Conservation (phyloP, 805 yeast genomes). For the Teunomyces gatunensis region DNA sequence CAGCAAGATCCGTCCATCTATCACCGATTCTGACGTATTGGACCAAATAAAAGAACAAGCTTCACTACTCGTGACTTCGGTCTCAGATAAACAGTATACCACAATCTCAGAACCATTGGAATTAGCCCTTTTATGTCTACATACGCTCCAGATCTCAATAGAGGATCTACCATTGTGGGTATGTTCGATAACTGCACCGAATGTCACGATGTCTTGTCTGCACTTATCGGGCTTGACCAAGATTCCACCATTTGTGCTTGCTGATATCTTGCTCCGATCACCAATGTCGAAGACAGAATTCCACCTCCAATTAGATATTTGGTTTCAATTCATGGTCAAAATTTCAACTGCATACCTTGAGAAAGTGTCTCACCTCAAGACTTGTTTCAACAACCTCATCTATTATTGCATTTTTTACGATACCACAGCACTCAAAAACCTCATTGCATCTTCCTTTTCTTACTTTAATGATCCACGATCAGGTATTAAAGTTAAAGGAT, state of each 20-base stretch:
- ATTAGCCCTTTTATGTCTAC: slow-evolving; percentile 2
- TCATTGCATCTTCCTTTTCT: slow-evolving; percentile 17
- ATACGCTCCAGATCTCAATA: not conserved
- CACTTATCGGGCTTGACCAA: slow-evolving; percentile 24
- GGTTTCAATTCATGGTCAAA: slow-evolving; percentile 25
- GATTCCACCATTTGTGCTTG: slow-evolving; percentile 39
- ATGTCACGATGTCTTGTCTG: slow-evolving; percentile 31
- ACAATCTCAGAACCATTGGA: not conserved
- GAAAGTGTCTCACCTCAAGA: slow-evolving; percentile 16
- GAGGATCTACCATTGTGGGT: slow-evolving; percentile 26
- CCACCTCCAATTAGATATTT: slow-evolving; percentile 34
- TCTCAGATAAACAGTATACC: slow-evolving; percentile 1
- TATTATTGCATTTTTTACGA: slow-evolving; percentile 27
- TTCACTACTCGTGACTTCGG: not conserved
- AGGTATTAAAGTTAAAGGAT: slow-evolving; percentile 19
- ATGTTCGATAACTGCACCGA: slow-evolving; percentile 27
- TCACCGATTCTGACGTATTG: not conserved
- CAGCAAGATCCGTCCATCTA: not conserved
- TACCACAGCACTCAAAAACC: slow-evolving; percentile 16
- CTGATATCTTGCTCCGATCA: slow-evolving; percentile 38
- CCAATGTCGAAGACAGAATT: slow-evolving; percentile 32
- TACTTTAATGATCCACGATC: slow-evolving; percentile 16
- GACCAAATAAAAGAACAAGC: not conserved
- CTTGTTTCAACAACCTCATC: slow-evolving; percentile 25
- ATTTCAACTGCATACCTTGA: slow-evolving; percentile 21